These are phyloP conservation scores for Xylariaceae sp. DNA, from an alignment of 2,329 filamentous ascomycete genomes.

Conservation along the genomic window DNA sequence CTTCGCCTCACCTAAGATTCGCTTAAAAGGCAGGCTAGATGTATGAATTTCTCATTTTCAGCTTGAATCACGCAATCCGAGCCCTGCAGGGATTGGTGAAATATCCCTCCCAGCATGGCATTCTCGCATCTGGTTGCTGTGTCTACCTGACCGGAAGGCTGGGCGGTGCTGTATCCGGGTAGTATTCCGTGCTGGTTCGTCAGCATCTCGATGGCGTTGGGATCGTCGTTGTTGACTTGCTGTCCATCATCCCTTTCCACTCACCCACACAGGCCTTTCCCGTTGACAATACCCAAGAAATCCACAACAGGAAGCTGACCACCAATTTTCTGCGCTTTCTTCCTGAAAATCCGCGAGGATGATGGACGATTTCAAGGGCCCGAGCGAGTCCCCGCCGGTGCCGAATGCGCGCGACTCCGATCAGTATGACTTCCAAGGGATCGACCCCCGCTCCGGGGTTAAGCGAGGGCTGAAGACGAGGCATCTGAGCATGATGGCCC, in stretches of 20 bases:
- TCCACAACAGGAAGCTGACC: no score
- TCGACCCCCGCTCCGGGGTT: constrained; percentile 60
- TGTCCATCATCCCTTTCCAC: no score
- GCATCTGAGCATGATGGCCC: constrained; percentile 60
- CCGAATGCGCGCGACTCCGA: constrained; percentile 17
- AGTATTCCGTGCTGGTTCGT: neutral
- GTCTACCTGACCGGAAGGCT: neutral
- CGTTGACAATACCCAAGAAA: no score
- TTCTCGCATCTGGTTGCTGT: neutral
- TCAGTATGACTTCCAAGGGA: constrained; percentile 37
- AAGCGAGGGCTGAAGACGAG: constrained; percentile 62
- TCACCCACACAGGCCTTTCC: no score
- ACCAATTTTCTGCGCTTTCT: neutral
- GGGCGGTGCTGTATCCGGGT: neutral
- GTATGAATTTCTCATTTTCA: neutral
- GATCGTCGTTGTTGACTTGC: neutral
- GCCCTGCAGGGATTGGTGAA: neutral
- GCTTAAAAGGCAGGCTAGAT: neutral
- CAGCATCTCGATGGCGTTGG: neutral
- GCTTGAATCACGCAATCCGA: neutral
- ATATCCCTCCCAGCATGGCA: neutral
- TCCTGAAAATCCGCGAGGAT: neutral
- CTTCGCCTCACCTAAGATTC: neutral
- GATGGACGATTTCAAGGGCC: constrained; percentile 13
- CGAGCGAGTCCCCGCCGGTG: constrained; percentile 5